Percentiles rank a stretch among this genome's conserved stretches.
These are phyloP conservation scores for Orbilia javanica DNA, from an alignment of 2,329 filamentous ascomycete species.

Conservation along the genomic window DNA sequence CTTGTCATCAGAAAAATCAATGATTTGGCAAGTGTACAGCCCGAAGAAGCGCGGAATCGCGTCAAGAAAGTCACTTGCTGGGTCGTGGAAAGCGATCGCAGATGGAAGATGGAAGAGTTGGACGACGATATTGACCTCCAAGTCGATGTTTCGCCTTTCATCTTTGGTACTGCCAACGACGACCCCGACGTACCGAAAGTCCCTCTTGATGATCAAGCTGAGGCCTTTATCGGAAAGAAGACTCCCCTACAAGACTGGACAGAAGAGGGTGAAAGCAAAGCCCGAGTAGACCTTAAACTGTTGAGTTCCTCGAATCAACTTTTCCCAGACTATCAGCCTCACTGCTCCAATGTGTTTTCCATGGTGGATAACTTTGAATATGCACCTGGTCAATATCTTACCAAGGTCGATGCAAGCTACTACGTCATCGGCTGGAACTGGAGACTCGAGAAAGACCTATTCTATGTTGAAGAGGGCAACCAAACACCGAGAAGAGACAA, in stretches of 20 bases:
- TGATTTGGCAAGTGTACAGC: constrained; percentile 27
- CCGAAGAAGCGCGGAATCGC: constrained; percentile 62
- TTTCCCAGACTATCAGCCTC: constrained; percentile 67
- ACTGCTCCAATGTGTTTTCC: constrained; percentile 66
- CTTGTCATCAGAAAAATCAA: constrained; percentile 64
- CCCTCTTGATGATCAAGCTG: constrained; percentile 65
- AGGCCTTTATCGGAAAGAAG: constrained; percentile 66
- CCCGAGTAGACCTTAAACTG: background rate
- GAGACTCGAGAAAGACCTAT: background rate
- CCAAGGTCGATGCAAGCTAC: constrained; percentile 64
- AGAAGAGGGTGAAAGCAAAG: constrained; percentile 10
- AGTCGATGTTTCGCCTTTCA: constrained; percentile 66
- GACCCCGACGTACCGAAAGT: background rate
- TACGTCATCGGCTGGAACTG: constrained; percentile 65
- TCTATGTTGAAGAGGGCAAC: background rate
- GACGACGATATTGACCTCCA: constrained; percentile 64
- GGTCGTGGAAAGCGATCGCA: constrained; percentile 63
- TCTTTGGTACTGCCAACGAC: constrained; percentile 58
- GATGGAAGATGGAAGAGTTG: constrained; percentile 63
- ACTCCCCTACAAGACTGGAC: constrained; percentile 57
- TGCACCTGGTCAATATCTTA: background rate
- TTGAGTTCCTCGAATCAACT: constrained; percentile 64
- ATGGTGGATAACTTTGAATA: constrained; percentile 66
- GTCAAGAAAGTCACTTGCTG: constrained; percentile 63
- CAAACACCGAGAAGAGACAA: background rate